Conservation (phyloP, 805 yeast genomes). For the Myxozyma monticola region DNA sequence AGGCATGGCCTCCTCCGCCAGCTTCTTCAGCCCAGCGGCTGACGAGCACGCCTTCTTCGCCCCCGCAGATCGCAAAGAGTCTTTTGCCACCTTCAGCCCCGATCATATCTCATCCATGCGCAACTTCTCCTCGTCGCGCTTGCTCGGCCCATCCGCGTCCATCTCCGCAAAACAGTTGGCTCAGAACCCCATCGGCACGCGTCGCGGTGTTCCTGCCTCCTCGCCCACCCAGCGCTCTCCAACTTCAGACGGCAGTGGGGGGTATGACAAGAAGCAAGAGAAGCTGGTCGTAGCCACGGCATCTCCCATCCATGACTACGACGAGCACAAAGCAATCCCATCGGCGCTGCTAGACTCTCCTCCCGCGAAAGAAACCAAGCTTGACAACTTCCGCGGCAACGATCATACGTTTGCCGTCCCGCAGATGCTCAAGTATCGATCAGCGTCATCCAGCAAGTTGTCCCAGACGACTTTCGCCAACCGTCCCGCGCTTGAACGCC, state of each 20-base stretch:
- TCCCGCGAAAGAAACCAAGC: no score
- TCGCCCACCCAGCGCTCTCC: not conserved
- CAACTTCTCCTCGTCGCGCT: not conserved
- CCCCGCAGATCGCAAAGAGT: not conserved
- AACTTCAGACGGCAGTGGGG: no score
- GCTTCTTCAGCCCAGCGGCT: not conserved
- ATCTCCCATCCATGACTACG: constrained; percentile 19
- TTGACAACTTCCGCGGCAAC: no score
- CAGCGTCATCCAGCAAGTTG: no score
- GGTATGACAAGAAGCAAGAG: no score
- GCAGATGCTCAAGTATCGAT: no score
- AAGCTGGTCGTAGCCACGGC: no score
- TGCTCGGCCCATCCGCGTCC: not conserved
- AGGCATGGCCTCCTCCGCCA: constrained; percentile 1
- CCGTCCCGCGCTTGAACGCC: no score
- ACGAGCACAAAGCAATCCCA: constrained; percentile 29
- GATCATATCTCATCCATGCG: not conserved
- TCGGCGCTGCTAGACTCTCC: constrained; percentile 31
- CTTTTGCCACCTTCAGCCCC: not conserved
- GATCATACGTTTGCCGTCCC: no score
- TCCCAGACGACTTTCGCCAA: no score
- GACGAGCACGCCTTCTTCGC: not conserved
- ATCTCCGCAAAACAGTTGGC: no score
- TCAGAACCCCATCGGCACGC: constrained; percentile 8
- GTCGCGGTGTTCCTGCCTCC: not conserved